These are phyloP conservation scores for Peronospora belbahrii DNA, from an alignment of 352 stramenopile species.

Conservation along the genomic window DNA sequence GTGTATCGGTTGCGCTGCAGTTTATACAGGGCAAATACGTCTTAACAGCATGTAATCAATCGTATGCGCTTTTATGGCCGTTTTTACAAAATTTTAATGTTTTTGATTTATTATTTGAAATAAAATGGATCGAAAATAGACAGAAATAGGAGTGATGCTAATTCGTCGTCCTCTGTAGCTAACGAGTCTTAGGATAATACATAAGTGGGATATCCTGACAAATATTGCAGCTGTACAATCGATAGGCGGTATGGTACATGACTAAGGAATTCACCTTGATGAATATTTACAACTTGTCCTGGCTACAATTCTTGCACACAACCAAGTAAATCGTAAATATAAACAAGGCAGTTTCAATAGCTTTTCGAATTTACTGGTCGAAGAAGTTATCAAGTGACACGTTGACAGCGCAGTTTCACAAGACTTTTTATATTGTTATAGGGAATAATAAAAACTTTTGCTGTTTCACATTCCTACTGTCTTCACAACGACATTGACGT, in stretches of 20 bases:
- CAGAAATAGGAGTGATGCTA: no score
- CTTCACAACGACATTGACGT: no score
- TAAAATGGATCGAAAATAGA: no score
- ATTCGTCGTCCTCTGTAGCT: no score
- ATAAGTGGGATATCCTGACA: not conserved
- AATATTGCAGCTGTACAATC: slow-evolving; percentile 3
- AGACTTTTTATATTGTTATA: not conserved
- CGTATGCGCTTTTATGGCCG: no score
- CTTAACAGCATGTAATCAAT: no score
- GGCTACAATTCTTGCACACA: not conserved
- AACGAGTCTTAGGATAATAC: not conserved
- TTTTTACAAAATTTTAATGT: no score
- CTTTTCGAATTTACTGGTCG: not conserved
- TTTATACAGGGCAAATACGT: slow-evolving; percentile 48
- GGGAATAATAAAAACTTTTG: not conserved
- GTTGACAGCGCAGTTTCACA: not conserved
- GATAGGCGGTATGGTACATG: not conserved
- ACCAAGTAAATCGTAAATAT: no score
- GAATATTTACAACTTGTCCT: not conserved
- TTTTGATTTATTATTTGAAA: no score
- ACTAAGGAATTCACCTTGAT: not conserved
- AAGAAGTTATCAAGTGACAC: no score
- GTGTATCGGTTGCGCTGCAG: slow-evolving; percentile 76
- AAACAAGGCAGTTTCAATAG: not conserved
- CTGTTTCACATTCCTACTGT: not conserved